Base-by-base conservation (phyloP, 2,329 filamentous ascomycete genomes). In the Ascochyta lentis region DNA sequence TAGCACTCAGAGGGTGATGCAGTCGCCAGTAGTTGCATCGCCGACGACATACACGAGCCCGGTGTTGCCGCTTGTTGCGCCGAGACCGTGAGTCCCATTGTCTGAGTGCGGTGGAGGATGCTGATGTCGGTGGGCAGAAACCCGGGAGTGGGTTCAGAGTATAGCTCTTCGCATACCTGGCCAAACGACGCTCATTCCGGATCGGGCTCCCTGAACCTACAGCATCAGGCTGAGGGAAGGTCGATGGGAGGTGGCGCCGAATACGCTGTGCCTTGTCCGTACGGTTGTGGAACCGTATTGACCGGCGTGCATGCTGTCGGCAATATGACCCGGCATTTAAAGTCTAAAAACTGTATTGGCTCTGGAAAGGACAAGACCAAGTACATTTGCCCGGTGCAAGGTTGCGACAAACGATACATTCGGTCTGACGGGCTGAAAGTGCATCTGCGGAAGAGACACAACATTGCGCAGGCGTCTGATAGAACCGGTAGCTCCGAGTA, bases 281-380 rank as follows among this genome's bases (percentile, higher is more conserved):
- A 68, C 50, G 40, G 49, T 9, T 71, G 68, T 41, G 67, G 66
- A 0, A 61, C 58, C 4, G 45, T 64, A 1, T 39, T 72, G 40
- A 65, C 58, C 6, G 69, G 69, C 7, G 49, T 58, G 1, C 65
- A 73, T 40, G 69, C 68, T 16, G 52, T 61, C 5, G 68, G 69
- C 8, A 73, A 73, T 29, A 53, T 73, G 6, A 67, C 64, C 1
- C 67, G 70, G 2, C 69, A 72, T 49, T 46, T 63, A 19, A 70
- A 69, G 27, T 67, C 68, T 6, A 52, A 60, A 38, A 58, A 52
- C 12, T 73, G 69, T 31, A 34, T 46, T 27, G 61, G 59, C 3
- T 63, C 59, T 12, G 56, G 54, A 8, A 55, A 56, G 45, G 53
- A 60, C 8, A 66, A 62, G 31, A 41, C 55, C 3, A 50, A 47